Evolutionary conservation across 2,329 filamentous ascomycete species (phyloP).

Genomic region (Remersonia thermophila): DNA sequence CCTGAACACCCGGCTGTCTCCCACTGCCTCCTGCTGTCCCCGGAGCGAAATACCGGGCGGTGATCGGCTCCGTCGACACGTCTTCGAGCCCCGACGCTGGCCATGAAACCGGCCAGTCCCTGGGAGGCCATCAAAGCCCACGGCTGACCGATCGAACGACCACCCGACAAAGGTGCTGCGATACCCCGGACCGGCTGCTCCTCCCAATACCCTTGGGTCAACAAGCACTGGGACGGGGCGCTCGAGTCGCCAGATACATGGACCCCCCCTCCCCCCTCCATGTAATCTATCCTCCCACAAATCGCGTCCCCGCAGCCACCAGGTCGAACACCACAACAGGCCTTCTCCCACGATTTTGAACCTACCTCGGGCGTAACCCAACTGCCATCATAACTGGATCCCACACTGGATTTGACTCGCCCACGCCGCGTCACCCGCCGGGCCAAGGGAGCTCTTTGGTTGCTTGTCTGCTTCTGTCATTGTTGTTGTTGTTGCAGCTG

Average conservation of each 20-base stretch:
- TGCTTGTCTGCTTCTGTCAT: conserved; percentile 2
- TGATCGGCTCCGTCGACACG: conserved; percentile 6
- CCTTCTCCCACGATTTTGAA: too few species aligned
- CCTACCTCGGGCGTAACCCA: too few species aligned
- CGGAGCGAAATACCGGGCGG: conserved; percentile 3
- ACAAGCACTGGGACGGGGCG: too few species aligned
- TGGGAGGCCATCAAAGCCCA: conserved; percentile 7
- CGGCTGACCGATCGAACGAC: conserved; percentile 9
- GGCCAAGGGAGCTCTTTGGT: background rate
- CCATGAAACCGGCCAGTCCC: conserved; percentile 14
- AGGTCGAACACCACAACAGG: too few species aligned
- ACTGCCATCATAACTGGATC: too few species aligned
- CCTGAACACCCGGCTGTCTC: conserved; percentile 1
- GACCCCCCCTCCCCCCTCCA: too few species aligned
- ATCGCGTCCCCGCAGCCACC: too few species aligned
- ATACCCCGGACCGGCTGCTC: conserved; percentile 1
- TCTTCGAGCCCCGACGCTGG: conserved; percentile 8
- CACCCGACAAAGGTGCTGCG: background rate
- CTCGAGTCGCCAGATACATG: too few species aligned
- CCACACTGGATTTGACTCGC: background rate
- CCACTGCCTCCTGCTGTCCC: background rate
- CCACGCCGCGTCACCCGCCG: background rate
- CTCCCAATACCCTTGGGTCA: too few species aligned
- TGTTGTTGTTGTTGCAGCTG: too few species aligned
- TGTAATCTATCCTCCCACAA: too few species aligned